Base-by-base conservation (phyloP, 768 basidiomycete genomes). In the Cubamyces lactineus region DNA sequence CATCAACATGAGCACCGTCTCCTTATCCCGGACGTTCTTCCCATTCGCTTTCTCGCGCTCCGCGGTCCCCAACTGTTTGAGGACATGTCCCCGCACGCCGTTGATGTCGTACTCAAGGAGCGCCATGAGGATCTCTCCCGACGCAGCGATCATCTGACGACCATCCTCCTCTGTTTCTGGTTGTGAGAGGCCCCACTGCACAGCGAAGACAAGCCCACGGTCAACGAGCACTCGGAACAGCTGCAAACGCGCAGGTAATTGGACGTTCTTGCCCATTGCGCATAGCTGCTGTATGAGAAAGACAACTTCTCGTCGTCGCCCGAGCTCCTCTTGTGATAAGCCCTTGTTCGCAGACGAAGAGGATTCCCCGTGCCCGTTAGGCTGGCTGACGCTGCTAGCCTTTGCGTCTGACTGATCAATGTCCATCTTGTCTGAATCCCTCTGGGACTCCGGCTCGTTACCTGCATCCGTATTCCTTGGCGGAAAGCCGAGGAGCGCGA, bases 251-350 rank as follows among this genome's bases (percentile, higher is more conserved):
- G 89, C 84, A 16, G 91, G 88, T 17, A 97, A 81, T 72, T 98
- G 96, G 9, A 98, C 89, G 71, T 94, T 95, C 82, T 98, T 99
- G 61, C 92, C 95, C 92, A 99, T 96, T 59, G 88, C 82, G 70
- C 92, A 92, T 9, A 98, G 84, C 66, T 98, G 94, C 69, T 97
- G 94, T 48, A 99, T 80, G 64, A 99, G 87, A 46, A 89, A 76
- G 49, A 98, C 84, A 26, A 95, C 90, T 67, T 96, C 91, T 38
- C 85, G 84, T 63, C 88, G 85, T 39, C 84, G 80, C 30, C 71
- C 74, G 53, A 85, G 74, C 39, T 87, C 86, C 21, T 77, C 79
- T 52, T 55, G 53, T 17, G 66, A 53, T 7, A 59, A 50, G 4
- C 49, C 34, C 24, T 43, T 45, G 28, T 47, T 48, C 1, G 55